Percentiles rank a stretch among this genome's conserved stretches.
Evolutionary conservation across 345 rosid species (phyloP).

Genomic region (Cardiospermum halicacabum): DNA sequence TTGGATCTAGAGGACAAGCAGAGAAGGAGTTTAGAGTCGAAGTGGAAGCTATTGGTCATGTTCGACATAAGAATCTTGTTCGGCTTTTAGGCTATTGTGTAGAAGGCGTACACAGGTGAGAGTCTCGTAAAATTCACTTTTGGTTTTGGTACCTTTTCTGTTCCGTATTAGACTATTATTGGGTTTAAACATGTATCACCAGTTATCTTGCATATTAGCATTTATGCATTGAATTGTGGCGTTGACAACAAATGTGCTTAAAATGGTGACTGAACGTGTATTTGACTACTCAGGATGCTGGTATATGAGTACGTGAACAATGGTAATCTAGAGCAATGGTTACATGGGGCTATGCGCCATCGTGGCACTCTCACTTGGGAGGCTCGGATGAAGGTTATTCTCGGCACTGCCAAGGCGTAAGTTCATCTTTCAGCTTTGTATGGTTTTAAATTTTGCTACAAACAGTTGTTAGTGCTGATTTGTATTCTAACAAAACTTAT

Average conservation of each 20-base stretch:
- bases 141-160: not conserved
- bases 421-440: conserved; percentile 25
- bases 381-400: conserved; percentile 72
- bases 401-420: conserved; percentile 89
- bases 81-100: conserved; percentile 90
- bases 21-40: conserved; percentile 95
- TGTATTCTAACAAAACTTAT: conserved; percentile 4
- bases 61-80: conserved; percentile 90
- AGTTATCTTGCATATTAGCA: not conserved
- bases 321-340: conserved; percentile 86
- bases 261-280: conserved; percentile 11
- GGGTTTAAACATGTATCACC: not conserved
- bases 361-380: conserved; percentile 74
- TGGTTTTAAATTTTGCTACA: too few relatives aligned
- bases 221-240: conserved; percentile 4
- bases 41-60: conserved; percentile 98
- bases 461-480: too few relatives aligned
- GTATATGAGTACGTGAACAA: conserved; percentile 85
- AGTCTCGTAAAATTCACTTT: conserved; percentile 8
- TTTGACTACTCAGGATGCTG: conserved; percentile 51
- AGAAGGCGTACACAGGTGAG: conserved; percentile 88
- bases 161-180: not conserved
- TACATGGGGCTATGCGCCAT: conserved; percentile 65
- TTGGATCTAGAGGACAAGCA: conserved; percentile 83
- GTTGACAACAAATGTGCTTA: not conserved